phyloP scores from a whole-genome alignment of 179 eudicot species.

The Patellifolia procumbens region DNA sequence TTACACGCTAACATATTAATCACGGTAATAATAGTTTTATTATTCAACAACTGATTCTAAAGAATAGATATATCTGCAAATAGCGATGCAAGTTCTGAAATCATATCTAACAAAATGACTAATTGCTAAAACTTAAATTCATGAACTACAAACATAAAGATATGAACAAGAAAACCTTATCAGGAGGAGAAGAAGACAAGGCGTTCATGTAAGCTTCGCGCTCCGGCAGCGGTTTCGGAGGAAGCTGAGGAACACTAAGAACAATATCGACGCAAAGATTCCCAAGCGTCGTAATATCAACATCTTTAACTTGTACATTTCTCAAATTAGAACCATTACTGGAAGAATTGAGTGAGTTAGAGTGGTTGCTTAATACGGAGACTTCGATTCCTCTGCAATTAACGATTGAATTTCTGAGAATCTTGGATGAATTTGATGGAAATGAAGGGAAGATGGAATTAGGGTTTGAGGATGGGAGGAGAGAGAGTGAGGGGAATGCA shows the following conservation, averaged over 20 bases:
- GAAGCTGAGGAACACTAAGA: constrained; percentile 76
- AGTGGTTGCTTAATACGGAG: constrained; percentile 34
- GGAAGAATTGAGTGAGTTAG: constrained; percentile 31
- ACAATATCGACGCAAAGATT: constrained; percentile 91
- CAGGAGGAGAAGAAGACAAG: constrained; percentile 70
- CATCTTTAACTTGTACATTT: constrained; percentile 43
- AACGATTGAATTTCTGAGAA: constrained; percentile 29
- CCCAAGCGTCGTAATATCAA: constrained; percentile 83
- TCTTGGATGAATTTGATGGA: constrained; percentile 18
- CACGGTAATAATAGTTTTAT: no score
- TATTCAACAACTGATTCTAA: no score
- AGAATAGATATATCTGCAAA: no score
- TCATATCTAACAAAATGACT: no score
- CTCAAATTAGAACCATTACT: constrained; percentile 29
- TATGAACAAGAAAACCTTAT: constrained; percentile 43
- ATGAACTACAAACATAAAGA: no score
- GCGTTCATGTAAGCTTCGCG: constrained; percentile 71
- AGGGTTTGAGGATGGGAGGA: constrained; percentile 27
- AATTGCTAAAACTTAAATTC: no score
- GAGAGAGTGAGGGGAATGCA: constrained; percentile 22
- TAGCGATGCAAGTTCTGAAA: constrained; percentile 6
- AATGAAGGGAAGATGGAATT: constrained; percentile 10
- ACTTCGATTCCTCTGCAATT: constrained; percentile 54
- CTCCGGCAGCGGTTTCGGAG: constrained; percentile 50
- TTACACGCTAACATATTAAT: no score